Evolutionary conservation across 2,329 filamentous ascomycete genomes (phyloP).

Genomic region (Botryotinia narcissicola): DNA sequence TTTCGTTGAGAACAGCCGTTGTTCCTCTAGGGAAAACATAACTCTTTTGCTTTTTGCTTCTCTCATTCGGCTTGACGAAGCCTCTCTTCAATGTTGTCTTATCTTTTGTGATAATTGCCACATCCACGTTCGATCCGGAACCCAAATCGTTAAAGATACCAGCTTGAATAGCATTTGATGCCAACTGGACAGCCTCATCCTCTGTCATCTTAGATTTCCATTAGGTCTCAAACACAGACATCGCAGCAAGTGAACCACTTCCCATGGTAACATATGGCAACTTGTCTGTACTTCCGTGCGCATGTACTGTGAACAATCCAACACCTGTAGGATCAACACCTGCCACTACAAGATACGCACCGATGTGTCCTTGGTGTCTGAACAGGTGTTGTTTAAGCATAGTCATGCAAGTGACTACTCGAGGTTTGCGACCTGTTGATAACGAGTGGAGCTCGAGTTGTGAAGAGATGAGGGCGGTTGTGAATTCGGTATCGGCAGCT

Average conservation of each 20-base stretch:
- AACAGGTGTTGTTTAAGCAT: constrained; percentile 99
- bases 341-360: constrained; percentile 95
- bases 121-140: constrained; percentile 95
- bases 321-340: constrained; percentile 94
- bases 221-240: constrained; percentile 95
- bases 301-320: constrained; percentile 96
- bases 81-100: constrained; percentile 94
- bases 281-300: constrained; percentile 97
- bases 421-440: constrained; percentile 92
- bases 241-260: constrained; percentile 90
- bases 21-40: constrained; percentile 89
- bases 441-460: constrained; percentile 97
- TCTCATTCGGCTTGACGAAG: constrained; percentile 89
- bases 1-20: constrained; percentile 94
- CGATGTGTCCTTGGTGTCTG: constrained; percentile 96
- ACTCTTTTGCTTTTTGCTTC: constrained; percentile 86
- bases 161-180: constrained; percentile 83
- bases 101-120: constrained; percentile 90
- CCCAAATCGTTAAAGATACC: constrained; percentile 99
- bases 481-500: constrained; percentile 98
- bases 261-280: constrained; percentile 99
- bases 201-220: constrained; percentile 79
- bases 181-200: constrained; percentile 79
- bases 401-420: constrained; percentile 99
- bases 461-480: constrained; percentile 95